phyloP scores from a whole-genome alignment of 1,284 basidiomycete genomes.

The Golubevia sp. region DNA sequence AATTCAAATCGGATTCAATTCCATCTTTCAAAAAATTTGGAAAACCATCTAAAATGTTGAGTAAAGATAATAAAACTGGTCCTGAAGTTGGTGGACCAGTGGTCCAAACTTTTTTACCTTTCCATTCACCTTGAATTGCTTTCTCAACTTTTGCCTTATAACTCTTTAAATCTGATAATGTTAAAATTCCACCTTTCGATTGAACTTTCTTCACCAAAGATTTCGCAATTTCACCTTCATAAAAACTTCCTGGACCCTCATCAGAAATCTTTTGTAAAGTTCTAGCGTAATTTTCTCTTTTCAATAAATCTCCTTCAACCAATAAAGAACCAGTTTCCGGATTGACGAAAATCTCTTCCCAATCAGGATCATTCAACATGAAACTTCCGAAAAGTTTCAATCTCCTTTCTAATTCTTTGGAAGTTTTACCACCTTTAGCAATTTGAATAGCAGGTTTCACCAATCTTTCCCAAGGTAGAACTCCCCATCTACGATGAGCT shows the following conservation, averaged over 20 bases:
- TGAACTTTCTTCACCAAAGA: conserved; percentile 73
- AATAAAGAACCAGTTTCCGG: conserved; percentile 9
- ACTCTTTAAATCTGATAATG: conserved; percentile 71
- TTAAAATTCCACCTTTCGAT: conserved; percentile 74
- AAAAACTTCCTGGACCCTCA: conserved; percentile 44
- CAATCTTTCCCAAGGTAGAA: conserved; percentile 75
- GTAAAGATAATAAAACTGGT: conserved; percentile 76
- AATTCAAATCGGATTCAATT: conserved; percentile 68
- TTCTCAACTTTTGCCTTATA: conserved; percentile 76
- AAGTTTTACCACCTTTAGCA: too few species aligned
- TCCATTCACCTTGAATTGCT: conserved; percentile 77
- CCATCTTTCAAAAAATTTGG: conserved; percentile 64
- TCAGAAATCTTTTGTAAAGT: conserved; percentile 39
- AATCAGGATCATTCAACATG: conserved; percentile 78
- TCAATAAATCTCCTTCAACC: conserved; percentile 35
- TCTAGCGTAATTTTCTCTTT: conserved; percentile 29
- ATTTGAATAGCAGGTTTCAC: conserved; percentile 72
- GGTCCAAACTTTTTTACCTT: conserved; percentile 79
- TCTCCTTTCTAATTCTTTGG: too few species aligned
- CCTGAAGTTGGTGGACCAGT: conserved; percentile 81
- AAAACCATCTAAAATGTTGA: conserved; percentile 77
- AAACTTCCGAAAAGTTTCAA: conserved; percentile 63
- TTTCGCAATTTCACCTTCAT: conserved; percentile 75
- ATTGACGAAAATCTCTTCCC: conserved; percentile 64
- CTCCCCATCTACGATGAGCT: conserved; percentile 79